Evolutionary conservation across 768 basidiomycete genomes (phyloP), one percentile per base, ranked within the genome.

Genomic region (Boletus insuetus): DNA sequence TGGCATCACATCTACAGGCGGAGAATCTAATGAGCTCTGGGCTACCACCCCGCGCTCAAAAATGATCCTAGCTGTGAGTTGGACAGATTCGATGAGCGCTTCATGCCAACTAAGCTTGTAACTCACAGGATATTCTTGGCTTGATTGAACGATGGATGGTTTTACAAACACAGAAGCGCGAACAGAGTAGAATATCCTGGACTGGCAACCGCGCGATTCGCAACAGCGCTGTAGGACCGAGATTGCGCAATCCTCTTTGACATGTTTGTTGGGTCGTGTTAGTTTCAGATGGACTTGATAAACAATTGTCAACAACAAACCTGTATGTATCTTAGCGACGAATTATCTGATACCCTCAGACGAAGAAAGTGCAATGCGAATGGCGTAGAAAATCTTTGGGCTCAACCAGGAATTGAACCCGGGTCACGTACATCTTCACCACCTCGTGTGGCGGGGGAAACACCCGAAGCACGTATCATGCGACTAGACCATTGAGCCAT

Each of bases 391-490:
- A 60, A 64, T 45, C 46, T 40, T 16, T 31, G 58, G 58, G 49
- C 45, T 44, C 51, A 40, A 69, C 68, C 69, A 64, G 68, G 68
- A 70, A 69, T 70, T 69, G 68, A 69, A 69, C 68, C 68, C 68
- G 68, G 68, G 68, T 67, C 68, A 69, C 68, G 68, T 69, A 69
- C 67, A 69, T 69, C 60, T 67, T 69, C 62, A 56, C 68, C 69
- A 69, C 58, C 55, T 5, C 2, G 8, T 1, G 49, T 52, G 53
- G 58, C 37, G 58, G 53, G 58, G 56, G 40, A 46, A 50, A 45
- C 42, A 53, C 68, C 68, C 68, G 68, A 69, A 70, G 68, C 69
- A 69, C 68, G 68, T 69, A 69, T 69, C 68, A 70, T 69, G 61
- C 69, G 39, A 69, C 68, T 69, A 71, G 69, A 69, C 68, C 69